Conservation (phyloP, 345 rosid genomes). For the Eucalyptus dawsonii region DNA sequence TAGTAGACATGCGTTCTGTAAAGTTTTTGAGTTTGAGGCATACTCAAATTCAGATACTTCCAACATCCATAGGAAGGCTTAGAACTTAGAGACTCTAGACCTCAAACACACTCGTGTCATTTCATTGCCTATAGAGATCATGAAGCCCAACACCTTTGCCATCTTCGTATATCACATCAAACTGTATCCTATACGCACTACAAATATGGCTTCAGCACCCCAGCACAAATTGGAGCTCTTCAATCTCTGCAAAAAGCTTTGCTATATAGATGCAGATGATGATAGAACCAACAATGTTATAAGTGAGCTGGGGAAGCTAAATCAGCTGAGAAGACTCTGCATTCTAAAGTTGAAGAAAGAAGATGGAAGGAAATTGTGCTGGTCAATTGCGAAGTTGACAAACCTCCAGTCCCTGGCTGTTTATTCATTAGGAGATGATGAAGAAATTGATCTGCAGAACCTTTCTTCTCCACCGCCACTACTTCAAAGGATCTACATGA, state of each 20-base stretch:
- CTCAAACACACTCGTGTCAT: slow-evolving; percentile 25
- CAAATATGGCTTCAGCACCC: slow-evolving; percentile 17
- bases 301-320: slow-evolving; percentile 21
- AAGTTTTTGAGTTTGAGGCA: slow-evolving; percentile 23
- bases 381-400: slow-evolving; percentile 6
- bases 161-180: slow-evolving; percentile 21
- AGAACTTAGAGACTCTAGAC: slow-evolving; percentile 30
- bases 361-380: slow-evolving; percentile 21
- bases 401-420: slow-evolving; percentile 20
- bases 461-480: slow-evolving; percentile 14
- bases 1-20: slow-evolving; percentile 5
- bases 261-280: slow-evolving; percentile 14
- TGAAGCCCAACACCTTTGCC: slow-evolving; percentile 20
- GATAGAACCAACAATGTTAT: neutral
- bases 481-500: slow-evolving; percentile 14
- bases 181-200: slow-evolving; percentile 1
- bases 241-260: slow-evolving; percentile 25
- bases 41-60: slow-evolving; percentile 15
- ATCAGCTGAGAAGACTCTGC: slow-evolving; percentile 23
- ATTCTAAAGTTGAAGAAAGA: slow-evolving; percentile 18
- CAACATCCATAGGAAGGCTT: slow-evolving; percentile 23
- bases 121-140: slow-evolving; percentile 16
- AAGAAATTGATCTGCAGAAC: slow-evolving; percentile 15
- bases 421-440: slow-evolving; percentile 1
- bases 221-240: slow-evolving; percentile 9